These are phyloP conservation scores for Echinochloa phyllopogon DNA, from an alignment of 176 grass and related monocot species.

Conservation along the genomic window DNA sequence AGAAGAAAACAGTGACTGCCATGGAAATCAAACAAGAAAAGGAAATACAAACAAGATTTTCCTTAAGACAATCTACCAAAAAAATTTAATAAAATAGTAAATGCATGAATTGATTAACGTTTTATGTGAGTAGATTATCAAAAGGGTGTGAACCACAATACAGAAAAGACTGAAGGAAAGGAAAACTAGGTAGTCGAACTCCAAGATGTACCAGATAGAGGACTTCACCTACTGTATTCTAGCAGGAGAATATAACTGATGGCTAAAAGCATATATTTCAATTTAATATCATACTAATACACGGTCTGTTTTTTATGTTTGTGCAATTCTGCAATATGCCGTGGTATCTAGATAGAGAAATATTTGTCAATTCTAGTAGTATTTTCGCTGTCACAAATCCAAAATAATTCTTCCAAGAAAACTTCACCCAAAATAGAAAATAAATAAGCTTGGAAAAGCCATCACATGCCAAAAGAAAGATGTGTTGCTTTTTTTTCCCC, in stretches of 20 bases:
- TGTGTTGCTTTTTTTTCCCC: not conserved
- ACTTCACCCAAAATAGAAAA: not conserved
- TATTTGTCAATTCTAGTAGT: not conserved
- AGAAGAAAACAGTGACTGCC: not conserved
- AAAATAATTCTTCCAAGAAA: not conserved
- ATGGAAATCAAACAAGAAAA: conserved; percentile 9
- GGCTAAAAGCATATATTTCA: not conserved
- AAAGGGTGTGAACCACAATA: not conserved
- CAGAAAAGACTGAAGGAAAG: not conserved
- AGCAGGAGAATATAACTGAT: conserved; percentile 5
- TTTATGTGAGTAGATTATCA: not conserved
- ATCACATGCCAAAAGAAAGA: not conserved
- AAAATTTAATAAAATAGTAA: not conserved
- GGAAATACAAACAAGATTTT: not conserved
- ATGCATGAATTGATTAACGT: conserved; percentile 1
- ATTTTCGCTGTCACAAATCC: not conserved
- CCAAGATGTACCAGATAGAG: conserved; percentile 1
- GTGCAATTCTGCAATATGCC: not conserved
- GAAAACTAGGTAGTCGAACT: not conserved
- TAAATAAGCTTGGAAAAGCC: not conserved
- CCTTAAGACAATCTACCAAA: not conserved
- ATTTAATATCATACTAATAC: not conserved
- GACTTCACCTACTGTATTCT: not conserved
- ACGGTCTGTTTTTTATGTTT: not conserved
- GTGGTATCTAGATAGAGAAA: not conserved